Evolutionary conservation across 1,284 basidiomycete species (phyloP).

Genomic region (Grifola frondosa): DNA sequence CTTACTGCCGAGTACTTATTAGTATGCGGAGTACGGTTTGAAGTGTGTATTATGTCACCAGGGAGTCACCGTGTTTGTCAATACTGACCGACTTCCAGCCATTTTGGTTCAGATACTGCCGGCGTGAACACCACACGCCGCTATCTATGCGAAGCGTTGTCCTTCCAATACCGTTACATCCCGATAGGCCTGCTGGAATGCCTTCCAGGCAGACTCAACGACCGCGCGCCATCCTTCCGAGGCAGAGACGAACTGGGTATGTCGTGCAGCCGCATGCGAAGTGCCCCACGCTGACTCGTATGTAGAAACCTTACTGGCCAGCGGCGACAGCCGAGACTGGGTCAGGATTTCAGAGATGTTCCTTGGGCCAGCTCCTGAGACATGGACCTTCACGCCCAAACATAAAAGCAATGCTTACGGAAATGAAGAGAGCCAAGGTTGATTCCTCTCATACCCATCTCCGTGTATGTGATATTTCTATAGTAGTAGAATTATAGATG

Average conservation of each 20-base stretch:
- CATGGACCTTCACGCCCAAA: constrained; percentile 71
- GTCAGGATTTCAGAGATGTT: constrained; percentile 96
- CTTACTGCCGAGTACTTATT: not conserved
- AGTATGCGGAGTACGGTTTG: constrained; percentile 84
- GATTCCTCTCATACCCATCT: constrained; percentile 2
- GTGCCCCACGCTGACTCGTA: not conserved
- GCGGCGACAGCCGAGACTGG: constrained; percentile 87
- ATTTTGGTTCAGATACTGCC: constrained; percentile 89
- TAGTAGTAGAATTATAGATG: constrained; percentile 5
- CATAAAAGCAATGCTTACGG: constrained; percentile 71
- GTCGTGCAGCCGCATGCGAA: constrained; percentile 21
- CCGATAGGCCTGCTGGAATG: constrained; percentile 92
- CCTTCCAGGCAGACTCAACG: constrained; percentile 83
- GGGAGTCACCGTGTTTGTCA: not conserved
- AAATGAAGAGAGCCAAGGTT: constrained; percentile 52
- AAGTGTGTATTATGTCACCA: constrained; percentile 41
- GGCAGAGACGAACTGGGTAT: constrained; percentile 85
- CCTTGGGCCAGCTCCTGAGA: constrained; percentile 68
- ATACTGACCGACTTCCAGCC: constrained; percentile 39
- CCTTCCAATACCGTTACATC: constrained; percentile 93
- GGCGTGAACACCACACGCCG: constrained; percentile 93
- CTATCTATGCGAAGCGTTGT: constrained; percentile 93
- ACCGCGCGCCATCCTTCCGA: constrained; percentile 82
- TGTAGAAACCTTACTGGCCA: constrained; percentile 82
- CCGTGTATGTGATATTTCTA: not conserved